Base-by-base conservation (phyloP, 1,284 basidiomycete species). In the Sutorius eximius region DNA sequence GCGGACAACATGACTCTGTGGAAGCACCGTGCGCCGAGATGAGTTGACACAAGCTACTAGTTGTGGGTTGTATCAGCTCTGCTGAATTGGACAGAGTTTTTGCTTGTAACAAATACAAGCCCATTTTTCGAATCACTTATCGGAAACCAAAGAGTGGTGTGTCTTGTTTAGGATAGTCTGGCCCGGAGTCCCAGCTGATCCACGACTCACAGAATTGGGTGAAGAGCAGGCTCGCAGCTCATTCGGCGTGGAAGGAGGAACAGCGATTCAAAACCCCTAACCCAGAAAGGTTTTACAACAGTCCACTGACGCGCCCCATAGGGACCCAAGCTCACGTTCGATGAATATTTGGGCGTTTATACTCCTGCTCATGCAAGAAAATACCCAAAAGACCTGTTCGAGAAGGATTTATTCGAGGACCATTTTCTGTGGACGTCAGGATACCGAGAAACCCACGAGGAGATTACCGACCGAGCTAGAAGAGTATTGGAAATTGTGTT, bases 301-400 rank as follows among this genome's bases (percentile, higher is more conserved):
- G 86, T 52, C 91, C 91, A 0, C 71, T 93, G 50, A 82, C 79
- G 2, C 77, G 91, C 13, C 87, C 91, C 0, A 73, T 88, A 49
- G 77, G 79, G 51, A 95, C 92, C 0, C 77, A 84, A 79, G 34
- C 75, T 86, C 50, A 85, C 82, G 0, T 92, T 90, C 67, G 74
- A 74, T 2, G 88, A 90, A 68, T 73, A 78, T 53, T 78, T 82
- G 53, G 87, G 88, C 0, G 75, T 80, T 3, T 86, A 88, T 62
- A 87, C 85, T 0, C 91, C 86, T 65, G 75, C 13, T 73, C 77
- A 0, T 73, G 77, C 55, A 75, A 82, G 0, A 76, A 80, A 54
- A 83, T 93, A 53, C 56, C 87, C 88, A 0, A 63, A 70, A 4
- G 86, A 87, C 66, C 60, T 56, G 3, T 82, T 93, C 48, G 89